Percentiles rank a stretch among this genome's conserved stretches.
These are phyloP conservation scores for Juncus effusus DNA, from an alignment of 176 grass and related monocot genomes.

Conservation along the genomic window DNA sequence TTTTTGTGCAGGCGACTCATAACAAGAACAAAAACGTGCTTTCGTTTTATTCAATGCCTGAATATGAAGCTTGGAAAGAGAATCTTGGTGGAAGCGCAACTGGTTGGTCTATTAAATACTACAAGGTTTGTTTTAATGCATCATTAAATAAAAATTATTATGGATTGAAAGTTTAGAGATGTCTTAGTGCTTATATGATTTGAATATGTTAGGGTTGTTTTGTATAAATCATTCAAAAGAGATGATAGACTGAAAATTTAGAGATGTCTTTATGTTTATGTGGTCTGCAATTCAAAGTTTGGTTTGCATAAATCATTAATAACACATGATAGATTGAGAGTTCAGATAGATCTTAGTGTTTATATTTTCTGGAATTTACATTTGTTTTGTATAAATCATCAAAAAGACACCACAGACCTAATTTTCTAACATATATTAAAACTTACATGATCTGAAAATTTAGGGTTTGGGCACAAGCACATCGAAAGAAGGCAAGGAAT, in stretches of 20 bases:
- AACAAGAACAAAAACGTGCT: slow-evolving; percentile 41
- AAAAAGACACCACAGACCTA: too few relatives aligned
- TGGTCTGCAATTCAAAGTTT: too few relatives aligned
- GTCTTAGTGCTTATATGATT: background rate
- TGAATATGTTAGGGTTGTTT: background rate
- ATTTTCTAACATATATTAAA: too few relatives aligned
- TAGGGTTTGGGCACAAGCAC: slow-evolving; percentile 49
- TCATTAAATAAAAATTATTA: background rate
- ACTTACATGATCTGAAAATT: background rate
- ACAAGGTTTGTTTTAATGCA: slow-evolving; percentile 33
- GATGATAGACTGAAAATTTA: too few relatives aligned
- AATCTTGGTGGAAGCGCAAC: slow-evolving; percentile 32
- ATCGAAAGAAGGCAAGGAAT: slow-evolving; percentile 52
- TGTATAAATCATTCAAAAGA: background rate
- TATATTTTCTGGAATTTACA: background rate
- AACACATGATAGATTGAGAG: too few relatives aligned
- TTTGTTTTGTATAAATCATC: background rate
- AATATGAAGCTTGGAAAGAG: slow-evolving; percentile 54
- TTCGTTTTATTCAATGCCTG: slow-evolving; percentile 49
- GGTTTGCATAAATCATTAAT: too few relatives aligned
- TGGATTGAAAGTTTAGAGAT: background rate
- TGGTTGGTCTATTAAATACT: slow-evolving; percentile 44
- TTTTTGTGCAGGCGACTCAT: slow-evolving; percentile 34
- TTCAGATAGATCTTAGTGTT: too few relatives aligned
- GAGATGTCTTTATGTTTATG: too few relatives aligned